phyloP scores from a whole-genome alignment of 2,329 filamentous ascomycete species.

The Aureobasidium sp. region DNA sequence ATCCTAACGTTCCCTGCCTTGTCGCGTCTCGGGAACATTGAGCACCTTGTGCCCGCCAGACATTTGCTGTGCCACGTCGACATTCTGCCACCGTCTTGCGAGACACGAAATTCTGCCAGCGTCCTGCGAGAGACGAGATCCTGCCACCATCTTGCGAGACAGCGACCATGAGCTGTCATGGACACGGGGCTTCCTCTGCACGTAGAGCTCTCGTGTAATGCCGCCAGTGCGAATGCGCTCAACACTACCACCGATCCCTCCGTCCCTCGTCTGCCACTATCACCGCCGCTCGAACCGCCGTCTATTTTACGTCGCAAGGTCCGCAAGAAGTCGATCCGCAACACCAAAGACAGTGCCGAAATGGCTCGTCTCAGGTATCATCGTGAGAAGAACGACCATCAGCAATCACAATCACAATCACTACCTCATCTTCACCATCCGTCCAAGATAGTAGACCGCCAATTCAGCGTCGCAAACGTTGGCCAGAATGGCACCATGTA shows the following conservation, averaged over 20 bases:
- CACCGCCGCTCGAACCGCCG: neutral
- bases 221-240: neutral
- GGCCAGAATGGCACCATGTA: constrained; percentile 37
- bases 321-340: constrained; percentile 13
- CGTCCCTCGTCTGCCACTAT: neutral
- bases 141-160: neutral
- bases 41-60: neutral
- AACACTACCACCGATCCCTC: neutral
- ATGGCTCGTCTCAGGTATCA: constrained; percentile 7
- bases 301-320: neutral
- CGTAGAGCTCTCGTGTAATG: neutral
- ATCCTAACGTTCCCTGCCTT: constrained; percentile 3
- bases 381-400: neutral
- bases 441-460: constrained; percentile 16
- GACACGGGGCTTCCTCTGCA: constrained; percentile 1
- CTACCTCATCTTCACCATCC: neutral
- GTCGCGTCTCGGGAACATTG: neutral
- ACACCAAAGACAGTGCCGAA: constrained; percentile 14
- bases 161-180: constrained; percentile 10
- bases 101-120: neutral
- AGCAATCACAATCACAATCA: neutral
- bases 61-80: neutral
- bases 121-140: neutral
- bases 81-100: neutral
- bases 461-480: constrained; percentile 36